Evolutionary conservation across 2,329 filamentous ascomycete species (phyloP), one percentile per base, ranked within the genome.

Genomic region (Colletotrichum sp.): DNA sequence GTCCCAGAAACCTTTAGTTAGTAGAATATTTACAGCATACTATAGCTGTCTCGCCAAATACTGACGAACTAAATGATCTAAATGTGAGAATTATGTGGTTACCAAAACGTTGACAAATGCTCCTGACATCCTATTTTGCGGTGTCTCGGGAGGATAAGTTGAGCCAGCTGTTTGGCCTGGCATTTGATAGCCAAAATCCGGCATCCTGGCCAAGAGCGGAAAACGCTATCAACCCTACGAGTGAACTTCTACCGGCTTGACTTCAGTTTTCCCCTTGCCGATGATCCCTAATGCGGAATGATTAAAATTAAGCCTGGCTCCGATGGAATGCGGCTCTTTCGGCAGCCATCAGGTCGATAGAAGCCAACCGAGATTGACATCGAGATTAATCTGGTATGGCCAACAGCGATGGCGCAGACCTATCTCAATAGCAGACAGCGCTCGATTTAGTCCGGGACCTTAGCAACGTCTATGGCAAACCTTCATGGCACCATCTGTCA

Each of bases 1-100:
- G 0, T n/a, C 1, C 34, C 15, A 1, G 16, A 3, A 44, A 18
- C 7, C 16, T 44, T 44, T 44, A 0, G 1, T 16, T 2, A 44
- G 36, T 18, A 44, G 8, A 18, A 44, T 6, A 44, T 44, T 18
- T n/a, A 18, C 16, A 44, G 16, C 16, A 44, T 18, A 44, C 36
- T 2, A 18, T 18, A 10, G 36, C 16, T 18, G 36, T 44, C 16
- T 3, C 16, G 36, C 15, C 16, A 44, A 44, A 44, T 18, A 18
- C 0, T 0, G 7, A 44, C 36, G 16, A 2, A 10, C 1, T 15
- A n/a, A 44, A 9, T 15, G 36, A n/a, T 44, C 16, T 18, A n/a
- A 16, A 44, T 18, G 34, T 16, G 34, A 16, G 15, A 36, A 36
- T 16, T 36, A 16, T 36, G 3, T 16, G 34, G 34, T 16, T 36